These are phyloP conservation scores for Nepenthes gracilis DNA, from an alignment of 148 eudicot genomes.

Conservation along the genomic window DNA sequence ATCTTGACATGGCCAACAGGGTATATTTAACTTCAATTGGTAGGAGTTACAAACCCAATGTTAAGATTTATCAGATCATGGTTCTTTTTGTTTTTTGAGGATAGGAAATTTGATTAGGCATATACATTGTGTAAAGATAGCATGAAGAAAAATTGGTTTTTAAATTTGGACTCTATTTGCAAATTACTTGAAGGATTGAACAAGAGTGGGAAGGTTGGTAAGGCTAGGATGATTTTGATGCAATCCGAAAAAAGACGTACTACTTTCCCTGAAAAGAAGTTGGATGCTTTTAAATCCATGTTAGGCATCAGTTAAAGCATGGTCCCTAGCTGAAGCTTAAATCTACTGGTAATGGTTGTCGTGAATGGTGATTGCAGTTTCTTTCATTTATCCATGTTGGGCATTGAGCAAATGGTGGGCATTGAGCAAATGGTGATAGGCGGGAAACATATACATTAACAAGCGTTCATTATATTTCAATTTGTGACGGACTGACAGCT, in stretches of 20 bases:
- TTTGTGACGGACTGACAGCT: too few species aligned
- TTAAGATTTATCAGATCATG: slow-evolving; percentile 74
- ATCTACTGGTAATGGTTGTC: background rate
- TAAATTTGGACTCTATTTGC: slow-evolving; percentile 44
- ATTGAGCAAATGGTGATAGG: too few species aligned
- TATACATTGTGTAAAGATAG: slow-evolving; percentile 61
- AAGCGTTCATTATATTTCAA: background rate
- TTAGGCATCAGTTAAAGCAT: slow-evolving; percentile 17
- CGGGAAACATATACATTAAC: background rate
- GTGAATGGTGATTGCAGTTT: background rate
- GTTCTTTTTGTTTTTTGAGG: slow-evolving; percentile 61
- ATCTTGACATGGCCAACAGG: slow-evolving; percentile 58
- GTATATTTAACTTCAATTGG: slow-evolving; percentile 50
- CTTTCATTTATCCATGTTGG: background rate
- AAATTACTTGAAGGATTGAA: slow-evolving; percentile 49
- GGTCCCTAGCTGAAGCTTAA: background rate
- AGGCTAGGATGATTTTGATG: slow-evolving; percentile 38
- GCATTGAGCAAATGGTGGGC: too few species aligned
- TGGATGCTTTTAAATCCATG: slow-evolving; percentile 35
- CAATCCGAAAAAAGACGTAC: slow-evolving; percentile 40
- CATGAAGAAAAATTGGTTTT: slow-evolving; percentile 49
- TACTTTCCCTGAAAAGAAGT: slow-evolving; percentile 29
- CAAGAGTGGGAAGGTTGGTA: slow-evolving; percentile 36
- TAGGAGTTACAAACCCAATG: slow-evolving; percentile 50
- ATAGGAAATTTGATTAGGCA: slow-evolving; percentile 50